phyloP scores from a whole-genome alignment of 2,329 filamentous ascomycete genomes.

The Colletotrichum lentis region DNA sequence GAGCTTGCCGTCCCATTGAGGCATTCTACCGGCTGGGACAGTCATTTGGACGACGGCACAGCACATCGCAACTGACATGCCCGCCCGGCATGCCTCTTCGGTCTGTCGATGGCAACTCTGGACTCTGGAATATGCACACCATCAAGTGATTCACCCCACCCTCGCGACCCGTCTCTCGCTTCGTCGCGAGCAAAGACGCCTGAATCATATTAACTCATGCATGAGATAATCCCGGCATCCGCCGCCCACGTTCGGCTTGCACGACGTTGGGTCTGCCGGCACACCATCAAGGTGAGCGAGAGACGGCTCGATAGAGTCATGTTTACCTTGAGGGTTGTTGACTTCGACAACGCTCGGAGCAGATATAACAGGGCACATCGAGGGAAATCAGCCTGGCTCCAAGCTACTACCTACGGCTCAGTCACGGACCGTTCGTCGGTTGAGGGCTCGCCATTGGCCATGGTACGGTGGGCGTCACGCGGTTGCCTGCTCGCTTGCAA shows the following conservation, averaged over 20 bases:
- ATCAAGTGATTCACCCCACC: conserved; percentile 3
- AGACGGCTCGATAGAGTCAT: not conserved
- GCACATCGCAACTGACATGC: conserved; percentile 9
- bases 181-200: not conserved
- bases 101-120: conserved; percentile 8
- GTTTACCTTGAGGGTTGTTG: conserved; percentile 18
- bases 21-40: conserved; percentile 5
- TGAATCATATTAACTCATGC: not conserved
- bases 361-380: not conserved
- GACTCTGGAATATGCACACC: conserved; percentile 22
- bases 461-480: conserved; percentile 5
- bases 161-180: conserved; percentile 2
- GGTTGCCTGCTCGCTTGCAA: conserved; percentile 15
- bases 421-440: conserved; percentile 9
- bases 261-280: not conserved
- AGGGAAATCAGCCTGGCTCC: not conserved
- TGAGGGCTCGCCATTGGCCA: conserved; percentile 8
- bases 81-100: conserved; percentile 17
- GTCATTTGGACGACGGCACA: conserved; percentile 21
- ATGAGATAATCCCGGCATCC: not conserved
- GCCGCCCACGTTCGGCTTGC: not conserved
- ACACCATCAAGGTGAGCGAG: conserved; percentile 20
- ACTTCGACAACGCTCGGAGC: not conserved
- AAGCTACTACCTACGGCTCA: not conserved
- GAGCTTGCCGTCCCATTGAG: not conserved